Percentiles rank a stretch among this genome's conserved stretches.
These are phyloP conservation scores for Haberlea rhodopensis DNA, from an alignment of 257 asterid genomes.

Conservation along the genomic window DNA sequence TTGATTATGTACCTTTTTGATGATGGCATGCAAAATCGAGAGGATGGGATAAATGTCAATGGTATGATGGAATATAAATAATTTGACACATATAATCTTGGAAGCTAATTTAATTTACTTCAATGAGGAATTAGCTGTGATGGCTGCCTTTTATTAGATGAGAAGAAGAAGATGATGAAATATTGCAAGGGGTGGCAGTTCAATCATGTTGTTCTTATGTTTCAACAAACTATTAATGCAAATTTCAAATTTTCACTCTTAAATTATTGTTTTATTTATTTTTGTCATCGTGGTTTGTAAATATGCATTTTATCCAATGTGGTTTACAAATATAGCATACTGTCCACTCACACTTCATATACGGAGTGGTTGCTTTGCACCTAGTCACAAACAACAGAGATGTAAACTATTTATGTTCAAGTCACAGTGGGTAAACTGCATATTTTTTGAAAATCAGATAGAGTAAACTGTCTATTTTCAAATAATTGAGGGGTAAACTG, in stretches of 20 bases:
- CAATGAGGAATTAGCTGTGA: constrained; percentile 17
- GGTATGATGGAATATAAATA: background rate
- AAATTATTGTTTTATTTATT: constrained; percentile 17
- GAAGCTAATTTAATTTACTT: constrained; percentile 7
- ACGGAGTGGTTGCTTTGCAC: too few relatives aligned
- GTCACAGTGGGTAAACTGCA: too few relatives aligned
- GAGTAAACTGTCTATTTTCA: too few relatives aligned
- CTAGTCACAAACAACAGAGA: too few relatives aligned
- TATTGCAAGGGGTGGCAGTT: constrained; percentile 46
- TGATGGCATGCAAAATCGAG: constrained; percentile 12
- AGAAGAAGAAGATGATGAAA: constrained; percentile 33
- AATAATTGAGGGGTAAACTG: too few relatives aligned
- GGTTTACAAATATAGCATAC: too few relatives aligned
- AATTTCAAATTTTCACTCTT: constrained; percentile 21
- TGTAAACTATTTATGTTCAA: too few relatives aligned
- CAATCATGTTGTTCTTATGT: constrained; percentile 56
- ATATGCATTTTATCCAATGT: too few relatives aligned
- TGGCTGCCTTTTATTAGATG: constrained; percentile 30
- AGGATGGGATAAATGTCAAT: constrained; percentile 1
- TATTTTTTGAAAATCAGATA: too few relatives aligned
- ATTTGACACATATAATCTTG: background rate
- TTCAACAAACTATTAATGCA: constrained; percentile 46
- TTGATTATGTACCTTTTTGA: constrained; percentile 28
- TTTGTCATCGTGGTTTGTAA: too few relatives aligned
- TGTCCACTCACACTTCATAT: too few relatives aligned